Base-by-base conservation (phyloP, 305 asterid genomes). In the Andrographis paniculata region DNA sequence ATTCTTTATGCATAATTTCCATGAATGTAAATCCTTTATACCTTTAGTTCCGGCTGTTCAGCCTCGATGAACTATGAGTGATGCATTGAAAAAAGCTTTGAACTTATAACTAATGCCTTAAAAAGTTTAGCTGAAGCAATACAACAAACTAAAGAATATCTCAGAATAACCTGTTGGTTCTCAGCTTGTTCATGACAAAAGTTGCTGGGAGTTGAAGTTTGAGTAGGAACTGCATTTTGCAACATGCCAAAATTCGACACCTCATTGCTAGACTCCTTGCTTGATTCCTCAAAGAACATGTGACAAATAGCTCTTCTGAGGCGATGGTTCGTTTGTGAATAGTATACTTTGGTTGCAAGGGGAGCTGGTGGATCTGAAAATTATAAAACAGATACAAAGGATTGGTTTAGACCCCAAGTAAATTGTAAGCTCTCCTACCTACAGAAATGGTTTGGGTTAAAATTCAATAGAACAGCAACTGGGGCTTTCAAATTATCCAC, bases 301-400 rank as follows among this genome's bases (percentile, higher is more conserved):
- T 65, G 65, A 54, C 70, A 44, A 46, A 87, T 66, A 50, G 94
- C 81, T 36, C 72, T 69, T 65, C 87, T 72, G 44, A 83, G 81
- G 55, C 55, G 67, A 12, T 66, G 61, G 59, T 67, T 73, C 62
- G 85, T 74, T 57, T 75, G 91, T 60, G 82, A 76, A 68, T 76
- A 87, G 62, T 78, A 87, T 36, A 71, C 67, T 73, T 87, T 87
- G 63, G 91, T 87, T 20, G 96, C 95, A 56, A 87, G 69, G 28
- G 96, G 96, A 50, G 70, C 78, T 59, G 91, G 94, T 62, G 73
- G 60, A 63, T 76, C 91, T 80, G 81, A 65, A 18, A 58, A 63
- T 60, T 62, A 6, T 33, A 7, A 2, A 9, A 4, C 13, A 2
- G 38, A 6, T 2, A 33, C 11, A 33, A 33, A 33, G 13, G n/a